A percentile compares a stretch with the other conserved stretches of the same genome.
phyloP scores from a whole-genome alignment of 1,284 basidiomycete species.

The Ustilago lituana region DNA sequence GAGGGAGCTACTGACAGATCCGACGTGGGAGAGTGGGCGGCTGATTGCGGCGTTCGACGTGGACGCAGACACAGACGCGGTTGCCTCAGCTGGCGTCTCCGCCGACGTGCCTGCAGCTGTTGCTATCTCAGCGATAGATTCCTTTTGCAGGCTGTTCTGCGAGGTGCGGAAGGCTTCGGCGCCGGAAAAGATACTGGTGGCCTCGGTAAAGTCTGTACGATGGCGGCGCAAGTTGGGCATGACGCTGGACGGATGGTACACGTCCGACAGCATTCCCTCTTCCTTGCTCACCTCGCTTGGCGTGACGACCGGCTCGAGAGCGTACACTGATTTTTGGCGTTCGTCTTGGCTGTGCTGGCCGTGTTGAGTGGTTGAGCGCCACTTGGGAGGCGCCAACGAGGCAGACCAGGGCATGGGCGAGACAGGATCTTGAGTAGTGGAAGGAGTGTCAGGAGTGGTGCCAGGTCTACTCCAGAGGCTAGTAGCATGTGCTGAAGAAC shows the following conservation, averaged over 20 bases:
- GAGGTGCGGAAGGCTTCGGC: slow-evolving; percentile 17
- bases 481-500: slow-evolving; percentile 39
- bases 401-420: slow-evolving; percentile 38
- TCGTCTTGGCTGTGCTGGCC: slow-evolving; percentile 1
- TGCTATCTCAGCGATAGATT: slow-evolving; percentile 8
- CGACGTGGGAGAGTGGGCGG: slow-evolving; percentile 25
- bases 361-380: slow-evolving; percentile 14
- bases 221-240: slow-evolving; percentile 27
- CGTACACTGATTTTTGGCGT: slow-evolving; percentile 7
- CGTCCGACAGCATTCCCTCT: slow-evolving; percentile 5
- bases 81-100: neutral
- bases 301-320: slow-evolving; percentile 23
- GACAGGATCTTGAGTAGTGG: slow-evolving; percentile 30
- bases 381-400: slow-evolving; percentile 20
- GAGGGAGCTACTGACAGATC: slow-evolving; percentile 30
- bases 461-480: slow-evolving; percentile 45
- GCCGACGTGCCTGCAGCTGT: neutral
- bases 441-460: slow-evolving; percentile 38
- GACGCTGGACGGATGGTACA: slow-evolving; percentile 2
- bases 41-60: slow-evolving; percentile 1
- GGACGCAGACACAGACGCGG: slow-evolving; percentile 3
- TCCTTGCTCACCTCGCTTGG: slow-evolving; percentile 16
- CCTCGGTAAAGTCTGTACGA: slow-evolving; percentile 40
- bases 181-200: slow-evolving; percentile 45
- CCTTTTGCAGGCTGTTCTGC: slow-evolving; percentile 29